Percentiles rank a stretch among this genome's conserved stretches.
Conservation (phyloP, 2,329 filamentous ascomycete genomes). For the Apiospora hydei region DNA sequence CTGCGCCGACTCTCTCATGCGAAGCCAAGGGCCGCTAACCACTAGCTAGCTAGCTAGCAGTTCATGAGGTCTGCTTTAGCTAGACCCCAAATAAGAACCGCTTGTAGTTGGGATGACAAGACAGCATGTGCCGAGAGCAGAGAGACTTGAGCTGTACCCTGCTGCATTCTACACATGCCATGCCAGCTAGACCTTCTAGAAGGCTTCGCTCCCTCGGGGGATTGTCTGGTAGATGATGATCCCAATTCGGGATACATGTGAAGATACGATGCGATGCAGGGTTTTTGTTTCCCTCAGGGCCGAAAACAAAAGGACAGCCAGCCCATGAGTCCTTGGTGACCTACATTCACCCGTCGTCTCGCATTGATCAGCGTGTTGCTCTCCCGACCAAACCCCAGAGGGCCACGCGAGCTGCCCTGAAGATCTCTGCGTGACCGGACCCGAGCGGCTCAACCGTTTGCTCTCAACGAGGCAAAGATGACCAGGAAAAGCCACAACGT, state of each 20-base stretch:
- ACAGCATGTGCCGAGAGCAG: background rate
- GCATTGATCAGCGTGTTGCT: conserved; percentile 17
- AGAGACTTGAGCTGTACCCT: background rate
- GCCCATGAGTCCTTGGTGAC: background rate
- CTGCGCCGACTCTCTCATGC: background rate
- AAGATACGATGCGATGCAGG: background rate
- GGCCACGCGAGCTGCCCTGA: conserved; percentile 31
- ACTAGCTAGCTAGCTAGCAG: background rate
- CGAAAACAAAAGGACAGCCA: background rate
- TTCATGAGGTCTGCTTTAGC: background rate
- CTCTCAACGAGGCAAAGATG: conserved; percentile 10
- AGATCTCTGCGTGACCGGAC: conserved; percentile 27
- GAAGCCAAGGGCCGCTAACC: background rate
- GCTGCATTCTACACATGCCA: background rate
- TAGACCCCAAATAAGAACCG: background rate
- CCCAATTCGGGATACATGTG: conserved; percentile 15
- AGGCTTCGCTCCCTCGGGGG: background rate
- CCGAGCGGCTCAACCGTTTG: conserved; percentile 5
- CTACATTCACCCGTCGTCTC: conserved; percentile 3
- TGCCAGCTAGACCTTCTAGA: conserved; percentile 16
- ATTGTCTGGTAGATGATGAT: conserved; percentile 5
- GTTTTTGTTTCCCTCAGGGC: background rate
- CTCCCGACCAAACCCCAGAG: conserved; percentile 19
- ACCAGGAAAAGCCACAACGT: conserved; percentile 17
- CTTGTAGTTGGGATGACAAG: background rate